A percentile compares a stretch with the other conserved stretches of the same genome.
Evolutionary conservation across 2,329 filamentous ascomycete species (phyloP).

Genomic region (Sporothrix brasiliensis): DNA sequence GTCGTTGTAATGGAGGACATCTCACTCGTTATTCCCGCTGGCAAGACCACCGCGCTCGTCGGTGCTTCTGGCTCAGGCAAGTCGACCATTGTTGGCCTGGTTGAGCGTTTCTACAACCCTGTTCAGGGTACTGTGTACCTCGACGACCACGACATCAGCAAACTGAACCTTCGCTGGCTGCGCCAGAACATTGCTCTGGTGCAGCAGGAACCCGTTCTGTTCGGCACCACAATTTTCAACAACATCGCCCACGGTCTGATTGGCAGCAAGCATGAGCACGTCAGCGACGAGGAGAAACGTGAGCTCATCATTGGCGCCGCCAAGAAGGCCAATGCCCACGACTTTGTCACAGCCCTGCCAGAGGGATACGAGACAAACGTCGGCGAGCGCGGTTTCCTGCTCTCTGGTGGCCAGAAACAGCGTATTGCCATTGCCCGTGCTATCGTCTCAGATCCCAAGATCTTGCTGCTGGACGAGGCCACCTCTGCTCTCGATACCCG

Average conservation of each 20-base stretch:
- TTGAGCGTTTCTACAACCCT: constrained; percentile 93
- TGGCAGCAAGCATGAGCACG: constrained; percentile 74
- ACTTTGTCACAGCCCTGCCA: constrained; percentile 80
- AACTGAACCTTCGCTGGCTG: constrained; percentile 85
- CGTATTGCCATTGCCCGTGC: constrained; percentile 92
- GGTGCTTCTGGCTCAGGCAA: constrained; percentile 94
- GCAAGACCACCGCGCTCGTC: constrained; percentile 90
- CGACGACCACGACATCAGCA: constrained; percentile 80
- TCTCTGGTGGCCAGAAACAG: constrained; percentile 96
- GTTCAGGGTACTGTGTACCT: constrained; percentile 77
- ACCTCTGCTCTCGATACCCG: constrained; percentile 93
- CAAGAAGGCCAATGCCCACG: constrained; percentile 89
- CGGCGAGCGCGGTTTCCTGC: constrained; percentile 88
- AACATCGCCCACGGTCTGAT: constrained; percentile 92
- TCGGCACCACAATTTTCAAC: constrained; percentile 82
- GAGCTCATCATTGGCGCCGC: constrained; percentile 79
- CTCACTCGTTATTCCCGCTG: constrained; percentile 76
- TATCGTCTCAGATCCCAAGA: constrained; percentile 86
- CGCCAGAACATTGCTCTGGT: constrained; percentile 91
- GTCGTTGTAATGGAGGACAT: constrained; percentile 87
- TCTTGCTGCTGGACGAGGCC: constrained; percentile 91
- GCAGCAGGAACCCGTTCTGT: constrained; percentile 89
- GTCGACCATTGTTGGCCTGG: constrained; percentile 87
- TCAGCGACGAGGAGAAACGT: constrained; percentile 66
- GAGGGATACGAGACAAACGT: constrained; percentile 93